Percentiles rank a stretch among this genome's conserved stretches.
Evolutionary conservation across 2,329 filamentous ascomycete species (phyloP).

Genomic region (Apiospora hydei): DNA sequence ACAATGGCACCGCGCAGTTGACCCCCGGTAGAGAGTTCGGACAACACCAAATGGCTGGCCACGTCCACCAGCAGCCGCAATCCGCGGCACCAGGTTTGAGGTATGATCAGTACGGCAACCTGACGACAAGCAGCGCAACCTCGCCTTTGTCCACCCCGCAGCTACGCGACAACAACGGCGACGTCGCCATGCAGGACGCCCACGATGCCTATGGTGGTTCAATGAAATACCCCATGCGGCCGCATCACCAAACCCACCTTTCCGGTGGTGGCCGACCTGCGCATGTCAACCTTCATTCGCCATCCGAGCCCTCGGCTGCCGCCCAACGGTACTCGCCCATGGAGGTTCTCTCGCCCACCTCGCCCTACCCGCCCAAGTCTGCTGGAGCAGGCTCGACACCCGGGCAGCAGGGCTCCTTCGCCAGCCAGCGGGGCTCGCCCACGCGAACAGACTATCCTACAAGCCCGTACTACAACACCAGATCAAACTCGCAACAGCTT

Average conservation of each 20-base stretch:
- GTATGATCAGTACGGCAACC: conserved; percentile 66
- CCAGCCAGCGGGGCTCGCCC: conserved; percentile 77
- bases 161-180: conserved; percentile 73
- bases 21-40: conserved; percentile 42
- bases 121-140: conserved; percentile 42
- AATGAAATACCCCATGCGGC: conserved; percentile 84
- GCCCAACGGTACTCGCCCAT: conserved; percentile 96
- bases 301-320: conserved; percentile 79
- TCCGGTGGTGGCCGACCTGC: conserved; percentile 55
- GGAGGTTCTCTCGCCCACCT: conserved; percentile 84
- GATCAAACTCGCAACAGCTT: conserved; percentile 66
- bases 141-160: conserved; percentile 63
- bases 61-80: conserved; percentile 52
- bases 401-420: conserved; percentile 56
- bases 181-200: conserved; percentile 86
- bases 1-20: conserved; percentile 42
- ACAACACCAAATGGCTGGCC: conserved; percentile 36
- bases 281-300: conserved; percentile 69
- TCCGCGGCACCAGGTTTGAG: conserved; percentile 61
- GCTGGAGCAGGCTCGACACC: conserved; percentile 40
- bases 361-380: conserved; percentile 75
- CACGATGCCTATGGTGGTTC: conserved; percentile 76
- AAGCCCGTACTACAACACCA: conserved; percentile 62
- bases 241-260: conserved; percentile 78
- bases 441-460: conserved; percentile 70